A percentile compares a stretch with the other conserved stretches of the same genome.
Evolutionary conservation across 1,284 basidiomycete genomes (phyloP).

Genomic region (Takashimella tepidaria): DNA sequence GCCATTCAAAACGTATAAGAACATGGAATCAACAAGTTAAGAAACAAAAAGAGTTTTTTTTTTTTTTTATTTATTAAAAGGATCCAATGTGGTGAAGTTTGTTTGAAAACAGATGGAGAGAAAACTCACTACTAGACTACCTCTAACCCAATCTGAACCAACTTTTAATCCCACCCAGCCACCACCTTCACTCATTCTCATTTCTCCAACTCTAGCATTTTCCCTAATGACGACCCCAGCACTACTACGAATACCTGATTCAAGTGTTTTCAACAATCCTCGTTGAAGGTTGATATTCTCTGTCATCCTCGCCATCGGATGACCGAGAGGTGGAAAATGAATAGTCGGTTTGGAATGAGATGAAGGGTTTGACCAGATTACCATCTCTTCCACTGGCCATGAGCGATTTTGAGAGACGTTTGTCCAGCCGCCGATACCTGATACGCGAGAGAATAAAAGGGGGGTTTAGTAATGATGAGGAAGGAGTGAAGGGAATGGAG

Average conservation of each 20-base stretch:
- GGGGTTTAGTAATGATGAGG: too few species aligned
- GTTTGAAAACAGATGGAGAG: not conserved
- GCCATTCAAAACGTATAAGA: too few species aligned
- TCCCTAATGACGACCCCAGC: conserved; percentile 37
- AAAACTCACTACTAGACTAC: conserved; percentile 37
- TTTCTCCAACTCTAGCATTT: conserved; percentile 33
- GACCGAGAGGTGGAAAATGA: conserved; percentile 37
- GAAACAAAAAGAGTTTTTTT: too few species aligned
- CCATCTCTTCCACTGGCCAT: conserved; percentile 73
- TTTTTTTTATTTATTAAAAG: too few species aligned
- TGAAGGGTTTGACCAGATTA: conserved; percentile 67
- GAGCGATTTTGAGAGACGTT: conserved; percentile 68
- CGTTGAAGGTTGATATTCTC: conserved; percentile 89
- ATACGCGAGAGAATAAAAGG: not conserved
- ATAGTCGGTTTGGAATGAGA: conserved; percentile 45
- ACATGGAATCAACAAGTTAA: too few species aligned
- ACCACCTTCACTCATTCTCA: conserved; percentile 37
- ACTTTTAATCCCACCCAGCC: conserved; percentile 42
- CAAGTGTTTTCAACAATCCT: conserved; percentile 58
- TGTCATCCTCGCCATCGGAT: conserved; percentile 68
- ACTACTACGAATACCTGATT: conserved; percentile 16
- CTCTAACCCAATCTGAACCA: conserved; percentile 42
- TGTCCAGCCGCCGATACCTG: conserved; percentile 78
- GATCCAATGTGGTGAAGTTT: too few species aligned
- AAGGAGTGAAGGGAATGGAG: too few species aligned